Evolutionary conservation across 371 early-diverging fungal species (phyloP).

Genomic region (Zopfochytrium polystomum): DNA sequence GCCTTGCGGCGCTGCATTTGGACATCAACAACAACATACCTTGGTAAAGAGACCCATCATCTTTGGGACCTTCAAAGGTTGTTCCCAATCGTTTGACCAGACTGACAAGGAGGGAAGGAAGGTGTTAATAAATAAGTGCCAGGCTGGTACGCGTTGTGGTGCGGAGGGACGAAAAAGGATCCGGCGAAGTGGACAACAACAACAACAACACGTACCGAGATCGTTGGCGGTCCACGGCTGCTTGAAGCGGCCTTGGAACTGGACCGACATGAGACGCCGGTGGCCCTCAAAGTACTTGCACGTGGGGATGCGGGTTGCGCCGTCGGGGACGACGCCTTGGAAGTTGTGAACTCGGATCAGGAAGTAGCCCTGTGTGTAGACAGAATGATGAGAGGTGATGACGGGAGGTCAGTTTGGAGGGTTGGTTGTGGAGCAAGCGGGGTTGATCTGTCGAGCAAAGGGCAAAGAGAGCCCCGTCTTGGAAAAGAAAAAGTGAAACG

Average conservation of each 20-base stretch:
- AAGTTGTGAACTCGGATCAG: slow-evolving; percentile 24
- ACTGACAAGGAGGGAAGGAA: slow-evolving; percentile 12
- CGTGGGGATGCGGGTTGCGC: slow-evolving; percentile 5
- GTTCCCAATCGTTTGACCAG: slow-evolving; percentile 30
- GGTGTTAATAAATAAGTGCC: too few relatives aligned
- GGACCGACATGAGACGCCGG: slow-evolving; percentile 19
- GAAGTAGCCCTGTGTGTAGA: slow-evolving; percentile 10
- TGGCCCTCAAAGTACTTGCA: slow-evolving; percentile 23
- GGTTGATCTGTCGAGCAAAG: too few relatives aligned
- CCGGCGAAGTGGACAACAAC: too few relatives aligned
- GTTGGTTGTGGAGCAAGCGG: too few relatives aligned
- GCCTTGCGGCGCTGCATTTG: too few relatives aligned
- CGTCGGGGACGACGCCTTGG: slow-evolving; percentile 21
- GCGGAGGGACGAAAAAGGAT: too few relatives aligned
- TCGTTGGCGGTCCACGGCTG: slow-evolving; percentile 25
- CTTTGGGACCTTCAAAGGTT: slow-evolving; percentile 20
- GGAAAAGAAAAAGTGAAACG: background rate
- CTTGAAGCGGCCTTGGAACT: slow-evolving; percentile 25
- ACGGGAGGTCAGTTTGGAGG: too few relatives aligned
- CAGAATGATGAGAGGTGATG: background rate
- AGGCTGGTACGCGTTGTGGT: background rate
- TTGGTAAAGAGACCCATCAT: slow-evolving; percentile 24
- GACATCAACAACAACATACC: too few relatives aligned
- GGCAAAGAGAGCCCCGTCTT: too few relatives aligned
- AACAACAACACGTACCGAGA: slow-evolving; percentile 12